Evolutionary conservation across 75 land plant species (phyloP), one percentile per base, ranked within the genome.

Genomic region (Selaginella tamariscina): DNA sequence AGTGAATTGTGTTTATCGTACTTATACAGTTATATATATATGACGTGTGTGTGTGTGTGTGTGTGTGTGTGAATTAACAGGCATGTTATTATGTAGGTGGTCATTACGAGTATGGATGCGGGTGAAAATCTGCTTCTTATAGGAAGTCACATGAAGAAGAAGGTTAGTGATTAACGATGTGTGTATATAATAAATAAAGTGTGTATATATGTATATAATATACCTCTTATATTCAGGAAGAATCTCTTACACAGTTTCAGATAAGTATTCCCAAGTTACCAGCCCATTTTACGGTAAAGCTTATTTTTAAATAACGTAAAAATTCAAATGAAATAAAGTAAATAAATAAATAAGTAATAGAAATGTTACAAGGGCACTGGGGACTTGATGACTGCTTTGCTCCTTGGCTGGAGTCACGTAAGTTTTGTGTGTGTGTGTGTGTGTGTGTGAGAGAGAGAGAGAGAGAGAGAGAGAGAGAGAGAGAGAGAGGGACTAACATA

Each of bases 341-440:
- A n/a, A n/a, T n/a, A n/a, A n/a, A n/a, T n/a, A n/a, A n/a, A n/a
- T n/a, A n/a, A n/a, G n/a, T n/a, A n/a, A n/a, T n/a, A n/a, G n/a
- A n/a, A n/a, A n/a, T n/a, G n/a, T 23, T 55, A 1, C n/a, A 71
- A 89, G 98, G 98, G 98, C 21, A 93, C 98, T 24, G 98, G 98
- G 29, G 98, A 93, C 75, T 66, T 93, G 26, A 86, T 78, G 84
- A 83, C 95, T 29, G 87, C 98, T 22, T 87, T 93, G 66, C 72
- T 93, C 39, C 83, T 93, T 59, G 98, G 98, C 70, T 93, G 95
- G 95, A 93, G 95, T 72, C 83, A 93, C 81, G 98, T 93, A 80
- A 75, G 78, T 67, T 26, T 39, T n/a, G n/a, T n/a, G n/a, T n/a
- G n/a, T n/a, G n/a, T n/a, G n/a, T n/a, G n/a, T n/a, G n/a, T n/a